phyloP scores from a whole-genome alignment of 2,329 filamentous ascomycete genomes.

The Dothideomycetes sp. region DNA sequence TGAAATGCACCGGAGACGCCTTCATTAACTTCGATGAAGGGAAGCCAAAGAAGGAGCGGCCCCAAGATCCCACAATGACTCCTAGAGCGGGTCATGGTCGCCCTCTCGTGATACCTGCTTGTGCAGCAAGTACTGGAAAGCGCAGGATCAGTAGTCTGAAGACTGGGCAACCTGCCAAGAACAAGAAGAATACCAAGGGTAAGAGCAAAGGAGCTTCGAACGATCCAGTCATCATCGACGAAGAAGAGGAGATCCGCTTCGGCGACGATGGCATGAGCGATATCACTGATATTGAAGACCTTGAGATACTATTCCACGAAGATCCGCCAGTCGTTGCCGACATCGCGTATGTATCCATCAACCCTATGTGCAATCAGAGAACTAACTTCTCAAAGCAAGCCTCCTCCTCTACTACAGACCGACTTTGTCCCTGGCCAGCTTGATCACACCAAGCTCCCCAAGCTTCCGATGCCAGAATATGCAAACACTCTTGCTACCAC shows the following conservation, averaged over 20 bases:
- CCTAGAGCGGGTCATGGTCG: slow-evolving; percentile 28
- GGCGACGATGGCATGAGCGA: slow-evolving; percentile 35
- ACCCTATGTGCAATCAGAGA: too few relatives aligned
- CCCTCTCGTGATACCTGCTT: slow-evolving; percentile 40
- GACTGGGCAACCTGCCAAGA: slow-evolving; percentile 10
- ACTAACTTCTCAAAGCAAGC: slow-evolving; percentile 19
- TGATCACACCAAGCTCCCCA: slow-evolving; percentile 49
- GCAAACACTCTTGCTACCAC: slow-evolving; percentile 51
- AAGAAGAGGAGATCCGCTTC: slow-evolving; percentile 16
- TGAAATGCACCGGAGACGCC: slow-evolving; percentile 25
- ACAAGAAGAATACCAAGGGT: slow-evolving; percentile 15
- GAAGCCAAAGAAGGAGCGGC: slow-evolving; percentile 14
- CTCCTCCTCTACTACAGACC: slow-evolving; percentile 23
- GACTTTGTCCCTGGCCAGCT: slow-evolving; percentile 60
- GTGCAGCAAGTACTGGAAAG: slow-evolving; percentile 33
- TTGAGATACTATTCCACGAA: slow-evolving; percentile 26
- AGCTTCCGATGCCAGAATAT: slow-evolving; percentile 55
- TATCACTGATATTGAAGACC: slow-evolving; percentile 39
- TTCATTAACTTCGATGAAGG: slow-evolving; percentile 11
- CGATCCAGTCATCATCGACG: slow-evolving; percentile 27
- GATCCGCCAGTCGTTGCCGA: slow-evolving; percentile 6
- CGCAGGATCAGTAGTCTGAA: slow-evolving; percentile 7
- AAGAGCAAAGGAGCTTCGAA: slow-evolving; percentile 17
- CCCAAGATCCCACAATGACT: slow-evolving; percentile 30
- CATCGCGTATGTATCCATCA: slow-evolving; percentile 3